These are phyloP conservation scores for Acanthamoeba divionensis DNA, from an alignment of 208 protist species.

Conservation along the genomic window DNA sequence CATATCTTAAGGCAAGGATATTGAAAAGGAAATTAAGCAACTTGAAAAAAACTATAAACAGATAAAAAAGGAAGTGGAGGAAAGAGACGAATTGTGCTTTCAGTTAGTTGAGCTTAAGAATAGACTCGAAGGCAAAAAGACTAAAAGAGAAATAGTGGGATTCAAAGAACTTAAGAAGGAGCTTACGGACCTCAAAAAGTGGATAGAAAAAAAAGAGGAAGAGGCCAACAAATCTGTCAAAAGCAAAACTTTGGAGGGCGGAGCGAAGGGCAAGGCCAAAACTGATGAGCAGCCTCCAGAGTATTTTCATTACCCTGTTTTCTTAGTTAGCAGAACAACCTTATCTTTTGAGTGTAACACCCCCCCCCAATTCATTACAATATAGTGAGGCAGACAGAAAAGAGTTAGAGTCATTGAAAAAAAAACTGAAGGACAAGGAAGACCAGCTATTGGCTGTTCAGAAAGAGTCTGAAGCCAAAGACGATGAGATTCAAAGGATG, in stretches of 20 bases:
- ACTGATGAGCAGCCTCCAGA: too few species aligned
- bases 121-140: not conserved
- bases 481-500: not conserved
- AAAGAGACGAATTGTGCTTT: not conserved
- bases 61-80: conserved; percentile 21
- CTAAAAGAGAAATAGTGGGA: not conserved
- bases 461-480: not conserved
- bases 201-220: too few species aligned
- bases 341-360: too few species aligned
- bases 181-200: too few species aligned
- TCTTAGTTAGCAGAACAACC: too few species aligned
- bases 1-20: too few species aligned
- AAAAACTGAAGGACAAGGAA: not conserved
- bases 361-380: too few species aligned
- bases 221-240: too few species aligned
- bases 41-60: not conserved
- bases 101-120: not conserved
- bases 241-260: too few species aligned
- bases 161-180: conserved; percentile 42
- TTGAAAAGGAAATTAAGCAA: conserved; percentile 42
- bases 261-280: too few species aligned
- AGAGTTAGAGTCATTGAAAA: not conserved
- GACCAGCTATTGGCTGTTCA: not conserved
- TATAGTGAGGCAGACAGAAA: not conserved
- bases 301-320: too few species aligned